These are phyloP conservation scores for Exophiala bonariae DNA, from an alignment of 2,329 filamentous ascomycete genomes.

Conservation along the genomic window DNA sequence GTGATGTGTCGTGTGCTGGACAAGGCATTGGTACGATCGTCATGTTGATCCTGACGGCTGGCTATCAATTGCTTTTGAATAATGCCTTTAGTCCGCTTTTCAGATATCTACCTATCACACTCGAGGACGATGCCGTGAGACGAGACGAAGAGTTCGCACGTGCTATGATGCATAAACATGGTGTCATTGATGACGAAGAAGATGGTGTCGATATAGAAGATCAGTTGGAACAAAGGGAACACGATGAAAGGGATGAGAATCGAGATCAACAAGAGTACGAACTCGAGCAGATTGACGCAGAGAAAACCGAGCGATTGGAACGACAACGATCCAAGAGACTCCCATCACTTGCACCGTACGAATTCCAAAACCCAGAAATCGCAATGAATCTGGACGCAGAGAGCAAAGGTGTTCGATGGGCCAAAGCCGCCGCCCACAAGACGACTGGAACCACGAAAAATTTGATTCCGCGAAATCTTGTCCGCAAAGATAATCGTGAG, in stretches of 20 bases:
- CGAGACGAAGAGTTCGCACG: conserved; percentile 86
- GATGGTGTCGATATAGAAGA: conserved; percentile 46
- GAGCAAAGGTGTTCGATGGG: conserved; percentile 22
- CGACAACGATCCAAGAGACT: conserved; percentile 27
- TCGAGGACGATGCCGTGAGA: conserved; percentile 92
- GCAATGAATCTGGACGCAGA: conserved; percentile 25
- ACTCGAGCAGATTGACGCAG: conserved; percentile 39
- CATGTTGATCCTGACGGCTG: conserved; percentile 65
- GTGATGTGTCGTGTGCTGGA: conserved; percentile 61
- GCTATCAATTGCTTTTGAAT: conserved; percentile 82
- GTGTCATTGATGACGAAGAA: conserved; percentile 58
- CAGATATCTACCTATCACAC: conserved; percentile 86
- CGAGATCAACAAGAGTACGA: conserved; percentile 51
- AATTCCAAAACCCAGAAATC: conserved; percentile 30
- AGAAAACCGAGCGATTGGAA: conserved; percentile 22
- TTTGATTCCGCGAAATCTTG: conserved; percentile 14
- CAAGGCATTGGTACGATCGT: conserved; percentile 87
- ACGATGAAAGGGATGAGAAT: conserved; percentile 38
- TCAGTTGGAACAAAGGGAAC: conserved; percentile 47
- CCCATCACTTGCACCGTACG: conserved; percentile 26
- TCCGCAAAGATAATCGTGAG: conserved; percentile 11
- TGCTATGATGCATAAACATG: conserved; percentile 70
- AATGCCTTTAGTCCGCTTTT: conserved; percentile 80
- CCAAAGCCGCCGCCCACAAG: conserved; percentile 20
- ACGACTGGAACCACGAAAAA: conserved; percentile 23